A percentile compares a stretch with the other conserved stretches of the same genome.
Conservation (phyloP, 768 basidiomycete species). For the Leccinum disarticulatum region DNA sequence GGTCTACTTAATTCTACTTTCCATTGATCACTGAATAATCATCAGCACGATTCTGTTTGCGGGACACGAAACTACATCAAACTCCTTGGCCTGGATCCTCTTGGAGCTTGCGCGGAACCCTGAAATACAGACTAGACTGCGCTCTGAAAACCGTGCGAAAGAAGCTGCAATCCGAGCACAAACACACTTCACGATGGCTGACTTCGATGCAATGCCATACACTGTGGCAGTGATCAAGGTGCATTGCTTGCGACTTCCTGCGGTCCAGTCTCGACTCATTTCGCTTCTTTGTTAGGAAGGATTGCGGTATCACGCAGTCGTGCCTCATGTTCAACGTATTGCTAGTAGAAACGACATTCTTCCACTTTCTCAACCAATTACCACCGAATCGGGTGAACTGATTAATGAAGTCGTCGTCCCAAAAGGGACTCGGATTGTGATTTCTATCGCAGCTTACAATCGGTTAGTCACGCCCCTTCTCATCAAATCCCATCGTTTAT, state of each 20-base stretch:
- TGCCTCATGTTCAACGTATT: conserved; percentile 53
- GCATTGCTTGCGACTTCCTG: conserved; percentile 13
- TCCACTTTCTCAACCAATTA: conserved; percentile 56
- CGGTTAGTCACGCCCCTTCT: conserved; percentile 34
- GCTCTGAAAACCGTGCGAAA: conserved; percentile 31
- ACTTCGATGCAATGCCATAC: conserved; percentile 53
- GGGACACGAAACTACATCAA: conserved; percentile 64
- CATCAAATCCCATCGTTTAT: background rate
- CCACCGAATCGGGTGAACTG: conserved; percentile 43
- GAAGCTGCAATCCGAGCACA: conserved; percentile 12
- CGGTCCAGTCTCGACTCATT: conserved; percentile 18
- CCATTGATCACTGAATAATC: background rate
- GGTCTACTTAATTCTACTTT: background rate
- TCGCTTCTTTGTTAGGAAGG: conserved; percentile 38
- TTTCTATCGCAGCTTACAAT: conserved; percentile 56
- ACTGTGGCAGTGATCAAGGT: conserved; percentile 38
- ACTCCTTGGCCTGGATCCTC: conserved; percentile 58
- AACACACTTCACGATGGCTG: conserved; percentile 29
- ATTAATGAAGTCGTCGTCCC: conserved; percentile 47
- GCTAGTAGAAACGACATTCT: conserved; percentile 55
- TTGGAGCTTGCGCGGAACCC: conserved; percentile 60
- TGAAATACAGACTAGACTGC: conserved; percentile 59
- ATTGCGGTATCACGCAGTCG: conserved; percentile 48
- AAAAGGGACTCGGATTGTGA: conserved; percentile 50
- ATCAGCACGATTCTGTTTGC: conserved; percentile 47